Evolutionary conservation across 2,329 filamentous ascomycete genomes (phyloP).

Genomic region (Penicillium sp.): DNA sequence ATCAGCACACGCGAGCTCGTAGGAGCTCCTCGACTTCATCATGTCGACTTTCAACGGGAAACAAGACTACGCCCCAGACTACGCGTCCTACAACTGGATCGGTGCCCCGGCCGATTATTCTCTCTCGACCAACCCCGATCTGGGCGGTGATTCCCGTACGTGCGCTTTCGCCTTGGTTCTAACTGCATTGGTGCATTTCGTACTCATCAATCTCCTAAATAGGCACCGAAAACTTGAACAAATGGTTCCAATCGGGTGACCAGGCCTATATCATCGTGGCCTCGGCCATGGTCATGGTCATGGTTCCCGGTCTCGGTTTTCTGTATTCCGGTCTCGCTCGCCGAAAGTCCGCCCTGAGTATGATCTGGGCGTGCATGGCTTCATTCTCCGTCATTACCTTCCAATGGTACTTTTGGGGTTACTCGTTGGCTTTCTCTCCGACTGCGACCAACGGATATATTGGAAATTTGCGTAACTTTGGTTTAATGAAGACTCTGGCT

Average conservation of each 20-base stretch:
- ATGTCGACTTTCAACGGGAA: constrained; percentile 32
- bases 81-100: constrained; percentile 51
- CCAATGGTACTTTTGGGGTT: constrained; percentile 99
- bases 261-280: constrained; percentile 89
- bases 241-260: constrained; percentile 91
- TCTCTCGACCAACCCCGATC: constrained; percentile 52
- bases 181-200: background rate
- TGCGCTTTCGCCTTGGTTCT: constrained; percentile 21
- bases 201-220: constrained; percentile 19
- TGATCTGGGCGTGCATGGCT: constrained; percentile 97
- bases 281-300: constrained; percentile 90
- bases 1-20: background rate
- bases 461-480: constrained; percentile 85
- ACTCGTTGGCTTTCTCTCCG: constrained; percentile 86
- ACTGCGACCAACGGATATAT: constrained; percentile 85
- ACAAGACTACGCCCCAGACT: constrained; percentile 39
- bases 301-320: constrained; percentile 95
- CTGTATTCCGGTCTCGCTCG: constrained; percentile 97
- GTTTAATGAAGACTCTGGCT: constrained; percentile 78
- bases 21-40: constrained; percentile 5
- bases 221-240: constrained; percentile 87
- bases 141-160: constrained; percentile 78
- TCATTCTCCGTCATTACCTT: constrained; percentile 88
- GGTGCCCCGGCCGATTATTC: constrained; percentile 45
- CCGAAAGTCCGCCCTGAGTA: constrained; percentile 91